Base-by-base conservation (phyloP, 257 asterid genomes). In the Jacaranda copaia region DNA sequence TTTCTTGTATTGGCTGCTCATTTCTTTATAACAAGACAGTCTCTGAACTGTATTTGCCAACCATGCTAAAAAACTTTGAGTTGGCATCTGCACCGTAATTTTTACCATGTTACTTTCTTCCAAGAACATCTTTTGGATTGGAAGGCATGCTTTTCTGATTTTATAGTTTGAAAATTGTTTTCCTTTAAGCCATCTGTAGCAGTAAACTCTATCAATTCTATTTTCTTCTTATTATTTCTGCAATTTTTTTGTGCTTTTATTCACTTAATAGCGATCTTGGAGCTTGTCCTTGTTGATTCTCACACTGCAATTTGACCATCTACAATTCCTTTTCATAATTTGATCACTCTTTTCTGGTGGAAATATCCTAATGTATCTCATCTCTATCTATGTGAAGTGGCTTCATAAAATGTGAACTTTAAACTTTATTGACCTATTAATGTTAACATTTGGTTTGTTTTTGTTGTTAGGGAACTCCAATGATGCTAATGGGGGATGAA, bases 401-500 rank as follows among this genome's bases (percentile, higher is more conserved):
- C 59, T 76, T n/a, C 39, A 12, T 60, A 53, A 66, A 15, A 4
- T 55, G 48, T 68, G 74, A 51, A 58, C 60, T 66, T 68, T 13
- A 5, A 56, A 74, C 46, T 65, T n/a, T 46, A 66, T 79, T 56
- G 52, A 58, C 53, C 61, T 57, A 14, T 56, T 36, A 40, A n/a
- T 55, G 55, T 6, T 57, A 61, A 68, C 61, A 55, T 75, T 68
- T 84, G 49, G 46, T 76, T 79, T 77, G 76, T 42, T 75, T 46
- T 65, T 73, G 71, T 80, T 80, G 53, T 64, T 74, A 94, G 99
- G 99, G 99, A 71, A 90, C 97, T 69, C 97, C 99, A 16, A 95
- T 95, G 99, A 93, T 95, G 98, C 91, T 95, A 79, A 93, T 93
- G 99, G 99, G 99, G 77, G 99, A 95, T 89, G 99, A 95, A 80